A percentile compares a stretch with the other conserved stretches of the same genome.
phyloP scores from a whole-genome alignment of 306 rosid genomes.

The Bauhinia variegata region DNA sequence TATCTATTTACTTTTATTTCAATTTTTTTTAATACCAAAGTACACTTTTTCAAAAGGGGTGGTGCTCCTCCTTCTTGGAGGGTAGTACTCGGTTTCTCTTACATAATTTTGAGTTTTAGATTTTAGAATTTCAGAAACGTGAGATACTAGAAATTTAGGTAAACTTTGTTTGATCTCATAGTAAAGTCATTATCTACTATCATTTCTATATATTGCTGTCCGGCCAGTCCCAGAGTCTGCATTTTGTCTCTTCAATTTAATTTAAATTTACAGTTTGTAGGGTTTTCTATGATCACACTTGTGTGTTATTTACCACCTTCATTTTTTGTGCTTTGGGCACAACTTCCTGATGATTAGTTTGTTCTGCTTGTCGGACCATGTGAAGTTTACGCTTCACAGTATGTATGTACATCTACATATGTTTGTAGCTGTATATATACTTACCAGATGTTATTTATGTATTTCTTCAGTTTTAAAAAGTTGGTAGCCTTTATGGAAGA shows the following conservation, averaged over 20 bases:
- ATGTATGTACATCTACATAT: conserved; percentile 7
- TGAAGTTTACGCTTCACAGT: conserved; percentile 17
- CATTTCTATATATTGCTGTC: not conserved
- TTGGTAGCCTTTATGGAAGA: conserved; percentile 63
- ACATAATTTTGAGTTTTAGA: not conserved
- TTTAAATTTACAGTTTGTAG: not conserved
- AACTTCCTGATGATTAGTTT: conserved; percentile 11
- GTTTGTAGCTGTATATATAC: conserved; percentile 16
- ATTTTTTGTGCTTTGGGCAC: not conserved
- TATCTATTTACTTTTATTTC: not conserved
- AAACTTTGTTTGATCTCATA: too few species aligned
- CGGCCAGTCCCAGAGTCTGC: not conserved
- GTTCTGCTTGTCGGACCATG: conserved; percentile 19
- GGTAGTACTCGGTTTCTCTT: not conserved
- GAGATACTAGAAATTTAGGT: too few species aligned
- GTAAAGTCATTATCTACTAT: too few species aligned
- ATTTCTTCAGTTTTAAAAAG: conserved; percentile 70
- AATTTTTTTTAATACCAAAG: not conserved
- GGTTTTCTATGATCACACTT: conserved; percentile 8
- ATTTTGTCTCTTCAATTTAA: not conserved
- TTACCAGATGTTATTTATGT: conserved; percentile 40
- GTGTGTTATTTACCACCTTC: conserved; percentile 1
- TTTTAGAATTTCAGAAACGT: too few species aligned
- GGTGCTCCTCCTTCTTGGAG: too few species aligned
- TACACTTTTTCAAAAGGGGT: too few species aligned